phyloP scores from a whole-genome alignment of 2,329 filamentous ascomycete species.

The Zalaria obscura region DNA sequence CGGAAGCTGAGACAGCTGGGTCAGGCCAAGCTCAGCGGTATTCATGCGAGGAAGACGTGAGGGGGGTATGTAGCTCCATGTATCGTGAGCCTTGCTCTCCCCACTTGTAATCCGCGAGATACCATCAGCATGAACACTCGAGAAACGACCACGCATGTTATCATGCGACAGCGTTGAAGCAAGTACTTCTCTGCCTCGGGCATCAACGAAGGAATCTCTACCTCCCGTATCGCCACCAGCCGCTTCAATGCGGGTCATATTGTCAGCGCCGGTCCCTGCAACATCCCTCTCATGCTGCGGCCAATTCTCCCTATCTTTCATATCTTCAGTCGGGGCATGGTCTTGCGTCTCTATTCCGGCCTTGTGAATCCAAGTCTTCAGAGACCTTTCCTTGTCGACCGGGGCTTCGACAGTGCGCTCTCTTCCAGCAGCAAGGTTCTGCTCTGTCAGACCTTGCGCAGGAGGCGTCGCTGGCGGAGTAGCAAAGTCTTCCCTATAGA shows the following conservation, averaged over 20 bases:
- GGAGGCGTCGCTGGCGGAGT: conserved; percentile 21
- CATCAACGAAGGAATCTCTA: conserved; percentile 40
- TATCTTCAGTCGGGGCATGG: neutral
- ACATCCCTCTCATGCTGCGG: conserved; percentile 56
- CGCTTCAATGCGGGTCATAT: conserved; percentile 40
- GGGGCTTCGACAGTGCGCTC: conserved; percentile 38
- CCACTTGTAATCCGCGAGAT: neutral
- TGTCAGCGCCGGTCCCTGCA: conserved; percentile 62
- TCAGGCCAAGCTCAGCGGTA: conserved; percentile 54
- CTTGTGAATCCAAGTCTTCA: conserved; percentile 3
- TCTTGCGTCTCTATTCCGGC: conserved; percentile 1
- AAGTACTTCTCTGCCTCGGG: conserved; percentile 53
- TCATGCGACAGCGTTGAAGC: neutral
- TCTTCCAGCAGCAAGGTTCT: conserved; percentile 11
- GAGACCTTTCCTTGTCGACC: conserved; percentile 43
- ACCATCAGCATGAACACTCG: neutral
- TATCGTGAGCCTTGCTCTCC: conserved; percentile 4
- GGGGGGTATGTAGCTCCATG: conserved; percentile 35
- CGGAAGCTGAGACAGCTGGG: conserved; percentile 54
- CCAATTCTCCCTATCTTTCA: neutral
- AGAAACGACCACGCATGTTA: conserved; percentile 1
- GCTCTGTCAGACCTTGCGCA: conserved; percentile 9
- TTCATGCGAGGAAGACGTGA: conserved; percentile 44
- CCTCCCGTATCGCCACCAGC: conserved; percentile 13
- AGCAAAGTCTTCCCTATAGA: conserved; percentile 17